These are phyloP conservation scores for Acephala macrosclerotiorum DNA, from an alignment of 2,329 filamentous ascomycete genomes.

Conservation along the genomic window DNA sequence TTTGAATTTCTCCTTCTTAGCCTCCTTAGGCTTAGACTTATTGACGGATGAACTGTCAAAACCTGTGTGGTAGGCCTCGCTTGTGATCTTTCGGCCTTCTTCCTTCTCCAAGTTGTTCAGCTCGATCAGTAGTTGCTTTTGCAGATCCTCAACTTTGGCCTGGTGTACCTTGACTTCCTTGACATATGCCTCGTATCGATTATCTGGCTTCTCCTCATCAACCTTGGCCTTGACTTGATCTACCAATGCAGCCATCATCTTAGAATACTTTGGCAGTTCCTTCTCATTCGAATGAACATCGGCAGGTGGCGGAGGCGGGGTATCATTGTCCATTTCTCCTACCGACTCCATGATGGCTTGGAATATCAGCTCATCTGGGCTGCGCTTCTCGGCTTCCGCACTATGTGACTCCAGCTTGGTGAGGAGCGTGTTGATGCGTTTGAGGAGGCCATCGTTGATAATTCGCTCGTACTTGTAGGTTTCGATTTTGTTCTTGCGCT, in stretches of 20 bases:
- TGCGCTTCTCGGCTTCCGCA: constrained; percentile 67
- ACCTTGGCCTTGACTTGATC: constrained; percentile 86
- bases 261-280: constrained; percentile 81
- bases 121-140: constrained; percentile 76
- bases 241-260: constrained; percentile 97
- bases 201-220: constrained; percentile 73
- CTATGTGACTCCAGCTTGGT: constrained; percentile 77
- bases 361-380: constrained; percentile 85
- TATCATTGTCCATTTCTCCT: constrained; percentile 68
- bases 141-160: constrained; percentile 78
- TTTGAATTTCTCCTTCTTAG: constrained; percentile 55
- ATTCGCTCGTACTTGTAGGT: constrained; percentile 91
- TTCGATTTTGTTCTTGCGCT: constrained; percentile 87
- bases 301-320: constrained; percentile 76
- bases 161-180: constrained; percentile 80
- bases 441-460: constrained; percentile 89
- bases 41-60: constrained; percentile 87
- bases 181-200: constrained; percentile 78
- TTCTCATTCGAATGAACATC: constrained; percentile 80
- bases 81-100: constrained; percentile 90
- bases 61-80: constrained; percentile 85
- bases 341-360: constrained; percentile 86
- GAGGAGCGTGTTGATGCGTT: constrained; percentile 82
- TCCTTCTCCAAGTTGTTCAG: constrained; percentile 84
- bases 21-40: constrained; percentile 53